A percentile compares a stretch with the other conserved stretches of the same genome.
These are phyloP conservation scores for Mycena sanguinolenta DNA, from an alignment of 768 basidiomycete species.

Conservation along the genomic window DNA sequence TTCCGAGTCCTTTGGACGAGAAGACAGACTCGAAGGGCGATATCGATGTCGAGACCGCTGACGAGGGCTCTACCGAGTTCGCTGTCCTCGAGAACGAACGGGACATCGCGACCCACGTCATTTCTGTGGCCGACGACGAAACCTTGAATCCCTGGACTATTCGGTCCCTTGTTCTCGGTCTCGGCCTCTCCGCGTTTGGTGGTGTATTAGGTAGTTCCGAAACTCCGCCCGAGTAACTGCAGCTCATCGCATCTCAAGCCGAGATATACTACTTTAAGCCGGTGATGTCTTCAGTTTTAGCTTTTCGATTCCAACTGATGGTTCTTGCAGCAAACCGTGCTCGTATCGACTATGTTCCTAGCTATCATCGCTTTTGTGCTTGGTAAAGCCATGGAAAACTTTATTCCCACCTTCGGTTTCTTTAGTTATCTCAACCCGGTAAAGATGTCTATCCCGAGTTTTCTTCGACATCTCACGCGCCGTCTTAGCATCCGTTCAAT, in stretches of 20 bases:
- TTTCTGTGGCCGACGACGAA: constrained; percentile 61
- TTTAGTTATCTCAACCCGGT: constrained; percentile 68
- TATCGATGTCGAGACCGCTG: constrained; percentile 50
- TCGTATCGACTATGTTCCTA: constrained; percentile 67
- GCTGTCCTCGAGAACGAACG: constrained; percentile 58
- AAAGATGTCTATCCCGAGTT: constrained; percentile 35
- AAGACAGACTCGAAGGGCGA: constrained; percentile 51
- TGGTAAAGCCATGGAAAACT: constrained; percentile 60
- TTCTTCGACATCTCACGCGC: background rate
- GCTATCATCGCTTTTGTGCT: constrained; percentile 64
- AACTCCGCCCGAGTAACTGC: constrained; percentile 11
- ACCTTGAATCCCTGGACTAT: constrained; percentile 61
- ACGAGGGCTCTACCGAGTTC: constrained; percentile 44
- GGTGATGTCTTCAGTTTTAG: constrained; percentile 41
- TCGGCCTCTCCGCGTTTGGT: constrained; percentile 63
- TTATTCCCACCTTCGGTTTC: constrained; percentile 59
- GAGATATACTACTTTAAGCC: constrained; percentile 76
- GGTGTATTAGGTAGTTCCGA: constrained; percentile 58
- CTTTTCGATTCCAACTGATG: background rate
- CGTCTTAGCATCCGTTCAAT: constrained; percentile 65
- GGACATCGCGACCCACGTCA: constrained; percentile 62
- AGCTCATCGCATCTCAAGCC: constrained; percentile 47
- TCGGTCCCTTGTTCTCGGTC: constrained; percentile 60
- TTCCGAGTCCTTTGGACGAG: constrained; percentile 44
- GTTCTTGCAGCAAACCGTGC: constrained; percentile 59